These are phyloP conservation scores for Phytophthora fragariaefolia DNA, from an alignment of 352 stramenopile genomes.

Conservation along the genomic window DNA sequence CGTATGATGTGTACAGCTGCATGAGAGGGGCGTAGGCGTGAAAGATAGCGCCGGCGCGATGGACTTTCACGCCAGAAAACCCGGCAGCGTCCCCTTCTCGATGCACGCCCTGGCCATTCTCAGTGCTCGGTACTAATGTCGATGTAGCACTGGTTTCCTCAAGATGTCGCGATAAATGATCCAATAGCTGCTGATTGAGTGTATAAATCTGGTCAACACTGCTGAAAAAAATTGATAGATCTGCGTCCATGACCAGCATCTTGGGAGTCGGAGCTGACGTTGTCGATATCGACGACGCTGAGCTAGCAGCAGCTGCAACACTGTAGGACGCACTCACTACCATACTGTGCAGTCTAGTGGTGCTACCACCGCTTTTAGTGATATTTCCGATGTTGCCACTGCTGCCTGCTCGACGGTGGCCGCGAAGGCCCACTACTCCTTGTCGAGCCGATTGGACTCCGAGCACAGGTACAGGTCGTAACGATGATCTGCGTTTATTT, in stretches of 20 bases:
- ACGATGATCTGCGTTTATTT: conserved; percentile 66
- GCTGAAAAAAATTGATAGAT: conserved; percentile 90
- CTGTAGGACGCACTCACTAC: conserved; percentile 42
- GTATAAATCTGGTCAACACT: conserved; percentile 90
- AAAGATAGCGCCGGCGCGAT: conserved; percentile 80
- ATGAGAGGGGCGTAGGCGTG: conserved; percentile 86
- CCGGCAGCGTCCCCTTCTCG: conserved; percentile 10
- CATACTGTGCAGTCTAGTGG: conserved; percentile 55
- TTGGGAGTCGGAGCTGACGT: conserved; percentile 39
- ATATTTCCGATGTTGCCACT: conserved; percentile 47
- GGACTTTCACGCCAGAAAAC: conserved; percentile 24
- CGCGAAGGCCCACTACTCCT: conserved; percentile 2
- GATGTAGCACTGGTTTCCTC: conserved; percentile 56
- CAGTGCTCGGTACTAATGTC: conserved; percentile 24
- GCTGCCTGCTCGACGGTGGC: conserved; percentile 38
- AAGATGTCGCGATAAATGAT: conserved; percentile 82
- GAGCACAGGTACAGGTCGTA: conserved; percentile 55
- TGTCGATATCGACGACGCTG: conserved; percentile 32
- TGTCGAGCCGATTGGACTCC: conserved; percentile 27
- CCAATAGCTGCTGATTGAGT: conserved; percentile 88
- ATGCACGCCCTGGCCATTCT: conserved; percentile 4
- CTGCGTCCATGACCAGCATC: conserved; percentile 78
- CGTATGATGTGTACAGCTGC: conserved; percentile 88
- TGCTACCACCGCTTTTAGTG: conserved; percentile 46
- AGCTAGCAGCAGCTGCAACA: conserved; percentile 37